phyloP scores from a whole-genome alignment of 768 basidiomycete species.

The Russula vinacea region DNA sequence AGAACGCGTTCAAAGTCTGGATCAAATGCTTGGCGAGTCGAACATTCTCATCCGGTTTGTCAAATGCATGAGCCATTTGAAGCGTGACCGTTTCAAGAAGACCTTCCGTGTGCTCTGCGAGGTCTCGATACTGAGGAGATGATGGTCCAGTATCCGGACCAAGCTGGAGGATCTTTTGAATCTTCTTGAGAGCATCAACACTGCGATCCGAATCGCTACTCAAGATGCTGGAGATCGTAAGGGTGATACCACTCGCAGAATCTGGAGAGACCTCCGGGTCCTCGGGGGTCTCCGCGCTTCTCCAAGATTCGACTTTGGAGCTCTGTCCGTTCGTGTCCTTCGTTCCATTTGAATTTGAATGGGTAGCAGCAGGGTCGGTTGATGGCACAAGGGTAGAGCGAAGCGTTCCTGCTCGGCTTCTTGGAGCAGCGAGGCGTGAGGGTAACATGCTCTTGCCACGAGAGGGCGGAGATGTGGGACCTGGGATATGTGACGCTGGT shows the following conservation, averaged over 20 bases:
- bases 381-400: conserved; percentile 19
- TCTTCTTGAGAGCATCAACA: conserved; percentile 90
- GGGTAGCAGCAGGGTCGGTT: not conserved
- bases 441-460: conserved; percentile 70
- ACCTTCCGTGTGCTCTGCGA: conserved; percentile 76
- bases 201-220: conserved; percentile 82
- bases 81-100: conserved; percentile 87
- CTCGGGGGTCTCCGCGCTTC: conserved; percentile 19
- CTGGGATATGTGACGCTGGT: conserved; percentile 35
- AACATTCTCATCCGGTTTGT: conserved; percentile 80
- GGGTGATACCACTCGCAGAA: conserved; percentile 59
- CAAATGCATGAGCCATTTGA: conserved; percentile 91
- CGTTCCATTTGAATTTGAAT: conserved; percentile 15
- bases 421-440: conserved; percentile 68
- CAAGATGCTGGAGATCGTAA: conserved; percentile 84
- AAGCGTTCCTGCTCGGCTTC: conserved; percentile 43
- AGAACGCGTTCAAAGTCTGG: conserved; percentile 92
- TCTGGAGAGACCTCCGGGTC: conserved; percentile 31
- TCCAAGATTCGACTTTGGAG: conserved; percentile 27
- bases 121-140: conserved; percentile 68
- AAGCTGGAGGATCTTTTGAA: conserved; percentile 80
- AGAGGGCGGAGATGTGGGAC: conserved; percentile 39
- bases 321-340: conserved; percentile 20
- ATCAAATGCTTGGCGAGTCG: conserved; percentile 96
- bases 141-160: conserved; percentile 70